Evolutionary conservation across 306 rosid species (phyloP), one percentile per base, ranked within the genome.

Genomic region (Begonia masoniana): DNA sequence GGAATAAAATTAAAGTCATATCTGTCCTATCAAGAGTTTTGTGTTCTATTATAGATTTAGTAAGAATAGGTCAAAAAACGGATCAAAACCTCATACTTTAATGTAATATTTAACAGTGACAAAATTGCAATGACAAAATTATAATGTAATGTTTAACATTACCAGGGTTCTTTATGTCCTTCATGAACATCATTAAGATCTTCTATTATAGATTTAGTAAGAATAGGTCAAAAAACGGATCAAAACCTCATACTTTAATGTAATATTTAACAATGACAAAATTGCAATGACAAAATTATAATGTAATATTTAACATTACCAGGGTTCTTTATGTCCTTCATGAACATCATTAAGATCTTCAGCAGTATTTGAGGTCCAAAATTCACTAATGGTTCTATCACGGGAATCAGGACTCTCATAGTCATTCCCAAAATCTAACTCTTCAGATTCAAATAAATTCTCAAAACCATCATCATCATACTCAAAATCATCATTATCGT

Each of bases 91-190:
- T 4, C 39, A 7, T 31, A 31, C 39, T 24, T 31, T 26, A 47
- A 59, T 14, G 39, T n/a, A n/a, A n/a, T n/a, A n/a, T 24, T 26
- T 26, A 46, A 59, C 10, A 35, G 24, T 35, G 12, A 15, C 14
- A 59, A n/a, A 52, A 26, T 26, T 26, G 36, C 36, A 26, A 26
- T 26, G 0, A 26, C 36, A 26, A 26, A 2, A 26, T 6, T 26
- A 24, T 26, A 26, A 2, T 26, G 6, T 26, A 26, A 26, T 26
- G 3, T 26, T 41, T 62, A 57, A 72, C 61, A 42, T 35, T 81
- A 89, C 95, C 97, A 89, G 52, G 94, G 94, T 56, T 85, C 76
- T 54, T 49, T 48, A 10, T 55, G 64, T 55, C 21, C 75, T 57
- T n/a, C 75, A 52, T 74, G 75, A 47, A 19, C 21, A 31, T 49